Percentiles rank a stretch among this genome's conserved stretches.
phyloP scores from a whole-genome alignment of 2,329 filamentous ascomycete genomes.

The Fonsecaea pugnacius region DNA sequence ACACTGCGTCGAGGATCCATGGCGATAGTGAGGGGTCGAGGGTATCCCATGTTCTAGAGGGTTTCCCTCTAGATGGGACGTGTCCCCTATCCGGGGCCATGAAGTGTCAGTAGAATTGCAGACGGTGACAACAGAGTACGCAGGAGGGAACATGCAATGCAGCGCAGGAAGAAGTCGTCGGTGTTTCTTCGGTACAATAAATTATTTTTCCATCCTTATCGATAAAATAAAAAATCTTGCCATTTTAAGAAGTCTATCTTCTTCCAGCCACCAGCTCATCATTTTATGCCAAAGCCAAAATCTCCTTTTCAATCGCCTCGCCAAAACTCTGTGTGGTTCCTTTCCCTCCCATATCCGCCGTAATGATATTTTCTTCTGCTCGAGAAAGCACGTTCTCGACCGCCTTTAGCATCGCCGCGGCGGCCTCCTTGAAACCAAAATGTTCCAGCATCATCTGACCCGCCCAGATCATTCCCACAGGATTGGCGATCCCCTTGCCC shows the following conservation, averaged over 20 bases:
- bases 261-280: background rate
- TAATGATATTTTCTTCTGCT: slow-evolving; percentile 76
- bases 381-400: slow-evolving; percentile 86
- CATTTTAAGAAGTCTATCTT: background rate
- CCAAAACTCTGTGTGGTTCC: slow-evolving; percentile 95
- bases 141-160: background rate
- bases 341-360: slow-evolving; percentile 93
- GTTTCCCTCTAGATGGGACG: slow-evolving; percentile 54
- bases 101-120: background rate
- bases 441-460: slow-evolving; percentile 99
- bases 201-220: slow-evolving; percentile 1
- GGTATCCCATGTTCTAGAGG: slow-evolving; percentile 67
- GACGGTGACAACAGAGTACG: background rate
- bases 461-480: slow-evolving; percentile 89
- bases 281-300: slow-evolving; percentile 11
- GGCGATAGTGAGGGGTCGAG: slow-evolving; percentile 72
- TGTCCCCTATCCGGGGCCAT: slow-evolving; percentile 44
- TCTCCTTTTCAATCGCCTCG: slow-evolving; percentile 72
- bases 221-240: slow-evolving; percentile 1
- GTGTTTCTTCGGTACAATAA: background rate
- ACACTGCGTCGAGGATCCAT: slow-evolving; percentile 85
- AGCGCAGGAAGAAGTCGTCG: background rate
- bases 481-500: slow-evolving; percentile 94
- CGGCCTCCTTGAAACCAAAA: slow-evolving; percentile 74
- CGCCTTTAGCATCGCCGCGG: slow-evolving; percentile 85